Percentiles rank a stretch among this genome's conserved stretches.
Conservation (phyloP, 495 filamentous ascomycete genomes). For the Neurospora cerealis region DNA sequence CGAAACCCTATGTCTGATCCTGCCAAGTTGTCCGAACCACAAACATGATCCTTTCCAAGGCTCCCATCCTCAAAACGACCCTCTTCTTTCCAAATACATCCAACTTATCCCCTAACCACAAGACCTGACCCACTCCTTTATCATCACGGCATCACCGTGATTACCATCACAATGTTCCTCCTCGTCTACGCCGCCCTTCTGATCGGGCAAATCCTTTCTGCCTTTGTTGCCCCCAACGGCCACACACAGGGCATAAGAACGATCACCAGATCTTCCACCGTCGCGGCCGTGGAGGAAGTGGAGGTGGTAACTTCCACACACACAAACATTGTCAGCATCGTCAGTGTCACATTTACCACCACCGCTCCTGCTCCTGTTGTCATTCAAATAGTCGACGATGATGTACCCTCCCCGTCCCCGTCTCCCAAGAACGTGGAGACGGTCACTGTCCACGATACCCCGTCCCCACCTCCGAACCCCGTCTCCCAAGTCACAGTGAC, state of each 20-base stretch:
- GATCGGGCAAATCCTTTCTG: not conserved
- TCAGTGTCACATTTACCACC: not conserved
- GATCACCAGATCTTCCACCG: not conserved
- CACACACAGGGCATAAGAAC: not conserved
- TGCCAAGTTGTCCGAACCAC: not conserved
- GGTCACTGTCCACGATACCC: not conserved
- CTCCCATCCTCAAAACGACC: not conserved
- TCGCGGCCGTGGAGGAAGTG: not conserved
- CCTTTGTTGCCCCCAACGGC: not conserved
- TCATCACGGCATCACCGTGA: not conserved
- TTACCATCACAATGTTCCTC: not conserved
- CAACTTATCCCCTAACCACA: not conserved
- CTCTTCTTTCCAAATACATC: not conserved
- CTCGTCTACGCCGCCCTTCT: not conserved
- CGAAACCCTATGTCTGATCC: not conserved
- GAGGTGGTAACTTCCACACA: no score
- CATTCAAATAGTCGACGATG: not conserved
- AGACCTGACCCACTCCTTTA: not conserved
- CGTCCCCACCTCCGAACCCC: not conserved
- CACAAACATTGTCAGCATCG: no score
- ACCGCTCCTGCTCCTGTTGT: not conserved
- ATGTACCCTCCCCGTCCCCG: no score
- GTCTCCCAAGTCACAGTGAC: no score
- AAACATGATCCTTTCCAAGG: not conserved
- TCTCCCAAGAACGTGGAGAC: no score